These are phyloP conservation scores for Rhinocladiella mackenziei DNA, from an alignment of 2,329 filamentous ascomycete genomes.

Conservation along the genomic window DNA sequence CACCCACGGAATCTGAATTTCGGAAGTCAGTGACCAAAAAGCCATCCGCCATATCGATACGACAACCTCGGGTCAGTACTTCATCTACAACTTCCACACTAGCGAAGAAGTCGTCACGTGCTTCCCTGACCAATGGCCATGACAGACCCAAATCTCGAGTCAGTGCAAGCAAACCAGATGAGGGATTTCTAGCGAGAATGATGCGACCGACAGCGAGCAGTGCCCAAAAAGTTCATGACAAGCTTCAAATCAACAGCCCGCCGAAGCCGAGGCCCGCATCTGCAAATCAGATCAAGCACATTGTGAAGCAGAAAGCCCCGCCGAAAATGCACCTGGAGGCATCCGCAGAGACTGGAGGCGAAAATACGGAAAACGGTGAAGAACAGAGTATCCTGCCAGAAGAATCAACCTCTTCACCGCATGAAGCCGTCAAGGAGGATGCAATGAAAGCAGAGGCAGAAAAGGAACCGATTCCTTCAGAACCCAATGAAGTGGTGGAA, in stretches of 20 bases:
- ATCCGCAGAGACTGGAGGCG: constrained; percentile 2
- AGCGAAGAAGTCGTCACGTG: constrained; percentile 31
- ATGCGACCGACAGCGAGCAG: constrained; percentile 51
- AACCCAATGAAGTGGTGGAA: constrained; percentile 3
- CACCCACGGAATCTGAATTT: constrained; percentile 14
- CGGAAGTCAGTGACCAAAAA: constrained; percentile 28
- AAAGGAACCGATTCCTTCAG: constrained; percentile 1
- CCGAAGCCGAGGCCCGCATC: constrained; percentile 30
- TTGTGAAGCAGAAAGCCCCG: constrained; percentile 11
- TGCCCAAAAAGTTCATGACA: constrained; percentile 48
- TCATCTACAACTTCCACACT: constrained; percentile 28
- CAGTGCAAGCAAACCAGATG: constrained; percentile 42
- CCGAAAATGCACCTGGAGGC: constrained; percentile 12
- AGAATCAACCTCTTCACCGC: constrained; percentile 7
- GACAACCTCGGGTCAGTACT: constrained; percentile 24
- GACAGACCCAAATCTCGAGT: constrained; percentile 40
- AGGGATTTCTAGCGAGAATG: constrained; percentile 49
- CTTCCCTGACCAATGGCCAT: constrained; percentile 30
- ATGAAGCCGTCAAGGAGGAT: constrained; percentile 14
- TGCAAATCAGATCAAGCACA: constrained; percentile 11
- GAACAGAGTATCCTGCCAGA: constrained; percentile 7
- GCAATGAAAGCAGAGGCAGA: neutral
- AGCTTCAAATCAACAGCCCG: constrained; percentile 41
- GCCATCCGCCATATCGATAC: constrained; percentile 24
- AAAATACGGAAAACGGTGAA: constrained; percentile 9